Percentiles rank a stretch among this genome's conserved stretches.
These are phyloP conservation scores for Haplographium delicatum DNA, from an alignment of 495 filamentous ascomycete species.

Conservation along the genomic window DNA sequence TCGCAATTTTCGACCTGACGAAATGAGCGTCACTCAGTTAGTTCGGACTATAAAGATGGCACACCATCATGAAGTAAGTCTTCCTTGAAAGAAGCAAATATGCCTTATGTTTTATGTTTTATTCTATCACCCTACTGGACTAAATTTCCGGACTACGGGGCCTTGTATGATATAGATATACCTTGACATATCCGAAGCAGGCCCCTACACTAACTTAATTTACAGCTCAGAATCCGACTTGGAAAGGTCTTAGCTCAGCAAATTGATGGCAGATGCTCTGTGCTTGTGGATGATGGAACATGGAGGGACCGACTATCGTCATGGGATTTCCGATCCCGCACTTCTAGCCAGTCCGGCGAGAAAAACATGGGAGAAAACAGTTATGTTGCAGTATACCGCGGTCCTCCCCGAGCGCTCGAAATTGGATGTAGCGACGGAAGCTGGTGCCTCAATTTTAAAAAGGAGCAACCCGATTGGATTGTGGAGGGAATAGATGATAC, in stretches of 20 bases:
- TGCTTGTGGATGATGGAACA: slow-evolving; percentile 5
- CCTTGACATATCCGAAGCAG: neutral
- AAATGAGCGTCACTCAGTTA: slow-evolving; percentile 13
- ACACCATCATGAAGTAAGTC: slow-evolving; percentile 21
- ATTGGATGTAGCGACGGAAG: slow-evolving; percentile 24
- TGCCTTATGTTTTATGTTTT: no score
- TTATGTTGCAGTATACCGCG: slow-evolving; percentile 6
- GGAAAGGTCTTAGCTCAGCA: slow-evolving; percentile 11
- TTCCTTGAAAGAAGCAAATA: neutral
- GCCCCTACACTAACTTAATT: neutral
- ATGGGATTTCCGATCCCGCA: slow-evolving; percentile 14
- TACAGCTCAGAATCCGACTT: slow-evolving; percentile 15
- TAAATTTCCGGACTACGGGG: no score
- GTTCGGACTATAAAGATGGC: slow-evolving; percentile 19
- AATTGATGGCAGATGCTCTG: slow-evolving; percentile 5
- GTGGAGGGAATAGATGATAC: slow-evolving; percentile 27
- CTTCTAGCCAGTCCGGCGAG: neutral
- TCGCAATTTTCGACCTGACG: neutral
- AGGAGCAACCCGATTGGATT: slow-evolving; percentile 23
- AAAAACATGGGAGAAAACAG: neutral
- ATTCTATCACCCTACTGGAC: no score
- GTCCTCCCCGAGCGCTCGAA: slow-evolving; percentile 22
- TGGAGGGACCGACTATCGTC: slow-evolving; percentile 5
- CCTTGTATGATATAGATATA: neutral
- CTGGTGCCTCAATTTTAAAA: slow-evolving; percentile 23